These are phyloP conservation scores for Echria macrotheca DNA, from an alignment of 495 filamentous ascomycete genomes.

Conservation along the genomic window DNA sequence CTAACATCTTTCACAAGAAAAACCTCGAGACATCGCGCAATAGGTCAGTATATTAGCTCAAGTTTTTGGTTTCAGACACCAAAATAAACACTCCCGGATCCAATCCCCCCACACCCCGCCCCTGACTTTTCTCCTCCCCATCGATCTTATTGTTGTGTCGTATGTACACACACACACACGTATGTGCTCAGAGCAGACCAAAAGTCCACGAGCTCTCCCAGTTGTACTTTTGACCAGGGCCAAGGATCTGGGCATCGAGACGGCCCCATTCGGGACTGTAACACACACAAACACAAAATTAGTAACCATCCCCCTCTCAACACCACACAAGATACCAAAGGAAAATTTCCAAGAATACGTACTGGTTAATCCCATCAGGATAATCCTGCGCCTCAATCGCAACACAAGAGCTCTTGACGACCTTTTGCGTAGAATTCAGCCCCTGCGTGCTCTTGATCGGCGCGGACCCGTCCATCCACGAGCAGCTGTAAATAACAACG, in stretches of 20 bases:
- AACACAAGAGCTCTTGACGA: slow-evolving; percentile 53
- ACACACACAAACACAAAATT: slow-evolving; percentile 8
- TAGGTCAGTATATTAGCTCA: no score
- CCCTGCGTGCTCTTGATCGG: slow-evolving; percentile 59
- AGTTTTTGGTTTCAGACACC: no score
- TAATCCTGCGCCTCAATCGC: slow-evolving; percentile 64
- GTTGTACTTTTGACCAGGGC: slow-evolving; percentile 45
- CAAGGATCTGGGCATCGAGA: slow-evolving; percentile 50
- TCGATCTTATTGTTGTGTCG: no score
- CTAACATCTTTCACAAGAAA: no score
- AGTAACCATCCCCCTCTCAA: slow-evolving; percentile 9
- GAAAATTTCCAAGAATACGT: slow-evolving; percentile 16
- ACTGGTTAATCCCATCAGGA: slow-evolving; percentile 74
- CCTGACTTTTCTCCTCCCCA: no score
- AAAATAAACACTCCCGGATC: no score
- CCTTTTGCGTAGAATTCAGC: slow-evolving; percentile 44
- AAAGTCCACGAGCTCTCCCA: slow-evolving; percentile 49
- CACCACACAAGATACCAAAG: no score
- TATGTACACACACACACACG: no score
- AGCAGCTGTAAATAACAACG: slow-evolving; percentile 67
- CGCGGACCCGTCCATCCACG: slow-evolving; percentile 60
- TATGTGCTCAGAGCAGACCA: slow-evolving; percentile 32
- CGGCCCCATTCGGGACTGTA: slow-evolving; percentile 64
- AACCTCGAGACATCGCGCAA: no score
- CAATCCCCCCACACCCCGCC: no score